Evolutionary conservation across 2,329 filamentous ascomycete species (phyloP), one percentile per base, ranked within the genome.

Genomic region (Fusarium longipes): DNA sequence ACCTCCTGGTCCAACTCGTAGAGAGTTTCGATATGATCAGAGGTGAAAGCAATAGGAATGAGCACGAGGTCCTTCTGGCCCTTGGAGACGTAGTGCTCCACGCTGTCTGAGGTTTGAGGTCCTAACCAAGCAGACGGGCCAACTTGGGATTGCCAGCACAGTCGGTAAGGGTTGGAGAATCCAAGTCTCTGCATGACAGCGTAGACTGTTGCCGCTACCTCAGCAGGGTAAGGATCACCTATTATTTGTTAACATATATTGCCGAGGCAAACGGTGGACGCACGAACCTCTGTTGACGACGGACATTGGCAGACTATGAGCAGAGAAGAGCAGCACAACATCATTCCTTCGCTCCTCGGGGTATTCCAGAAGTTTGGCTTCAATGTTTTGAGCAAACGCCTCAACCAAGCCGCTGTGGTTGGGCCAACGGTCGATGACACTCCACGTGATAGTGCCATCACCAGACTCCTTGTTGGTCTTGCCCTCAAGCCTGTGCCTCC

Each of bases 61-160:
- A 99, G 84, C 2, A 97, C 84, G 54, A 99, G 84, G 75, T 99
- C 93, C 55, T 90, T 97, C 75, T 97, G 92, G 1, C 95, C 96
- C 79, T 96, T 93, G 75, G 91, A 88, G 69, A 98, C 89, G 76
- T 97, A 96, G 62, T 93, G 86, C 75, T 94, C 89, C 12, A 99
- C 96, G 0, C 94, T 95, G 69, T 91, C 89, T 62, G 90, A 89
- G 0, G 96, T 99, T 79, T 99, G 96, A 12, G 96, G 94, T 22
- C 96, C 96, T 10, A 99, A 85, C 96, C 96, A 99, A 20, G 96
- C 92, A 27, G 91, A 93, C 1, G 96, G 96, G 9, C 96, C 96
- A 66, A 99, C 96, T 80, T 99, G 96, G 7, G 94, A 97, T 79
- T 99, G 96, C 96, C 96, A 99, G 75, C 94, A 96, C 18, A 99